A percentile compares a stretch with the other conserved stretches of the same genome.
Conservation (phyloP, 306 rosid species). For the Malus domestica region ASM211411v1 NC_041790.1:9231501-9232000, state of each 20-base stretch:
- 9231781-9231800: slow-evolving; percentile 51
- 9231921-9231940: background rate
- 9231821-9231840: background rate
- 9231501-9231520: slow-evolving; percentile 73
- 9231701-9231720: background rate
- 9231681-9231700: background rate
- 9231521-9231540: background rate
- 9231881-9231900: background rate
- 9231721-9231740: slow-evolving; percentile 20
- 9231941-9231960: slow-evolving; percentile 65
- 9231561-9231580: background rate
- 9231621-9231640: no score
- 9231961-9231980: slow-evolving; percentile 41
- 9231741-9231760: slow-evolving; percentile 88
- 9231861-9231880: background rate
- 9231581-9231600: background rate
- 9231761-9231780: slow-evolving; percentile 89
- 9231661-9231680: background rate
- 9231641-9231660: background rate
- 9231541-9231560: background rate
- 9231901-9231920: background rate
- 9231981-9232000: slow-evolving; percentile 65
- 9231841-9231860: background rate
- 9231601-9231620: background rate
- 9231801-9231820: slow-evolving; percentile 29